A percentile compares a stretch with the other conserved stretches of the same genome.
Conservation (phyloP, 352 stramenopile species). For the Phytophthora pini region DNA sequence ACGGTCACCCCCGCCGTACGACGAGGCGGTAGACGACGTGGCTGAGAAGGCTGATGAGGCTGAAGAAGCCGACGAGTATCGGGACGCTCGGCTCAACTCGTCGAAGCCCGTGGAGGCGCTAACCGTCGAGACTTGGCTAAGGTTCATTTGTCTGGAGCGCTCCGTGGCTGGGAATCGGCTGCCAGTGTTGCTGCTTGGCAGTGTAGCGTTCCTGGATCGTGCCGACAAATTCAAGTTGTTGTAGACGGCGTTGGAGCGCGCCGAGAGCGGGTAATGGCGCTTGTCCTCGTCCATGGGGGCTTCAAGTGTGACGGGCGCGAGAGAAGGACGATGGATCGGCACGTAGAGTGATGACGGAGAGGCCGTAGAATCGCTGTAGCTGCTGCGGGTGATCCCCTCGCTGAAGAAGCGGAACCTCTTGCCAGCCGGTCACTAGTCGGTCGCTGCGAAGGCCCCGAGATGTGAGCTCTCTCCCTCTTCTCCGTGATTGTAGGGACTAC, state of each 20-base stretch:
- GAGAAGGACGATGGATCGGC: conserved; percentile 11
- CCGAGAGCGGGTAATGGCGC: conserved; percentile 32
- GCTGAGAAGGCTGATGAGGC: conserved; percentile 48
- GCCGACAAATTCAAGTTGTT: conserved; percentile 39
- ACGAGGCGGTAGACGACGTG: conserved; percentile 32
- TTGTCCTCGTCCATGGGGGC: conserved; percentile 47
- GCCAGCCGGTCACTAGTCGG: conserved; percentile 23
- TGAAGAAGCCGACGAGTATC: conserved; percentile 61
- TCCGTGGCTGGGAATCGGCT: conserved; percentile 39
- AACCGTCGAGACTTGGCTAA: conserved; percentile 48
- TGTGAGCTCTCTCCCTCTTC: conserved; percentile 19
- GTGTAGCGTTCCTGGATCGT: conserved; percentile 18
- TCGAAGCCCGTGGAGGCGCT: conserved; percentile 48
- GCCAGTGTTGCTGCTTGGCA: background rate
- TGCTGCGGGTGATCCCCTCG: conserved; percentile 11
- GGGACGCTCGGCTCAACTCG: conserved; percentile 57
- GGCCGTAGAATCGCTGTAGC: conserved; percentile 17
- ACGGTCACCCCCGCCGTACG: conserved; percentile 52
- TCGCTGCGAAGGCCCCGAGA: background rate
- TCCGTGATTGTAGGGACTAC: conserved; percentile 15
- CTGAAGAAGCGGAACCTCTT: conserved; percentile 7
- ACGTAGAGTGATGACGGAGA: background rate
- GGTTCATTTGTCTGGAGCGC: conserved; percentile 55
- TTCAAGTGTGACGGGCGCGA: conserved; percentile 5
- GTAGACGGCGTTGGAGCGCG: conserved; percentile 32